phyloP scores from a whole-genome alignment of 768 basidiomycete species.

The Lactarius hengduanensis region DNA sequence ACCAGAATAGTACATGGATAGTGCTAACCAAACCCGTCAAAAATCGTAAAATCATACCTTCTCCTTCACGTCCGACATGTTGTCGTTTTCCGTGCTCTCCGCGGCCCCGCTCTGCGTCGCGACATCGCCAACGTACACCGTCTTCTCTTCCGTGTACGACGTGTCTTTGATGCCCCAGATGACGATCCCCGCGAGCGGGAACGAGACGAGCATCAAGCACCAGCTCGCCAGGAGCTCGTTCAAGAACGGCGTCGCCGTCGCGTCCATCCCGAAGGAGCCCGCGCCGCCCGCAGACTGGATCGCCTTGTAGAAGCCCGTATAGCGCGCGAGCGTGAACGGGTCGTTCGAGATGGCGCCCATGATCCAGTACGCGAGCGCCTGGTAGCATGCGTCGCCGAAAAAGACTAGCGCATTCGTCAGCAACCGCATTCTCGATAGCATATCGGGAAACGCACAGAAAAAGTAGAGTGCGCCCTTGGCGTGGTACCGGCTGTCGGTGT shows the following conservation, averaged over 20 bases:
- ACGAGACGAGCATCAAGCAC: constrained; percentile 38
- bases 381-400: constrained; percentile 40
- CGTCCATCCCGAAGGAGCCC: constrained; percentile 47
- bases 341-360: constrained; percentile 47
- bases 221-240: constrained; percentile 43
- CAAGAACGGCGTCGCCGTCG: constrained; percentile 42
- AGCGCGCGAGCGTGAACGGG: constrained; percentile 45
- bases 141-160: constrained; percentile 39
- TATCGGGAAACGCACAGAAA: constrained; percentile 36
- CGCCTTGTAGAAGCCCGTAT: constrained; percentile 47
- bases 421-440: no score
- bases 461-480: constrained; percentile 42
- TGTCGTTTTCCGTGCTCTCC: constrained; percentile 10
- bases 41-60: background rate
- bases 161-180: constrained; percentile 40
- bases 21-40: background rate
- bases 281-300: constrained; percentile 39
- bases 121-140: constrained; percentile 34
- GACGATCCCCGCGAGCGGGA: constrained; percentile 38
- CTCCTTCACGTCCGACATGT: background rate
- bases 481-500: constrained; percentile 37
- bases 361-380: constrained; percentile 42
- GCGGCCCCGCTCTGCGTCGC: constrained; percentile 8
- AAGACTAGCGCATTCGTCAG: constrained; percentile 33
- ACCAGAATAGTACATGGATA: background rate